These are phyloP conservation scores for Globisporangium abappressorium DNA, from an alignment of 352 stramenopile species.

Conservation along the genomic window DNA sequence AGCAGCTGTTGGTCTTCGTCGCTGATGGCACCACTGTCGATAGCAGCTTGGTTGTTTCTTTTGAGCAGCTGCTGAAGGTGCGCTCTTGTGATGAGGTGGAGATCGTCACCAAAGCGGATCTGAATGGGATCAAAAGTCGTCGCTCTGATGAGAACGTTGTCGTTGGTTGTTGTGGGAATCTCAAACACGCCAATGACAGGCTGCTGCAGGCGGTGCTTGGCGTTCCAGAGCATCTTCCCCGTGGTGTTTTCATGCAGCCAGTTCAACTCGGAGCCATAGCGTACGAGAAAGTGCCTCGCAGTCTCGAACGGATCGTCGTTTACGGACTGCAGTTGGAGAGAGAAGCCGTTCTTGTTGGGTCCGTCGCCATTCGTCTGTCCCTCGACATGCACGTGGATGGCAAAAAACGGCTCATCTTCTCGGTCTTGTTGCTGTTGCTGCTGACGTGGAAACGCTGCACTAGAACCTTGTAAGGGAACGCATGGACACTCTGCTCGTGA, in stretches of 20 bases:
- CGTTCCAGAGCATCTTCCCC: constrained; percentile 37
- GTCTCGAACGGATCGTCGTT: constrained; percentile 27
- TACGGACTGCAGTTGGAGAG: neutral
- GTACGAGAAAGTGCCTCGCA: neutral
- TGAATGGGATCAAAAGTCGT: constrained; percentile 17
- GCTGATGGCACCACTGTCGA: neutral
- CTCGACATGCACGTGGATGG: neutral
- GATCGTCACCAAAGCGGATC: constrained; percentile 38
- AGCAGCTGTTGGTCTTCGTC: neutral
- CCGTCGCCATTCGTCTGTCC: constrained; percentile 1
- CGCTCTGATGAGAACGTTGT: neutral
- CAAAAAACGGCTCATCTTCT: constrained; percentile 10
- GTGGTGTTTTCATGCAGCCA: constrained; percentile 28
- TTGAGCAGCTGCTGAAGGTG: constrained; percentile 14
- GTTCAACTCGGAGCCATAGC: constrained; percentile 19
- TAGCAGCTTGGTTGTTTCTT: neutral
- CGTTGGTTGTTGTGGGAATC: neutral
- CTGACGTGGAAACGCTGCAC: neutral
- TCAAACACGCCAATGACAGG: constrained; percentile 18
- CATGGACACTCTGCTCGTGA: neutral
- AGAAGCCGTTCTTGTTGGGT: neutral
- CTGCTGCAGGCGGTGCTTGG: constrained; percentile 20
- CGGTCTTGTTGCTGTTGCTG: neutral
- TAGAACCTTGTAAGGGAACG: neutral
- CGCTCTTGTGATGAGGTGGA: constrained; percentile 29